phyloP scores from a whole-genome alignment of 768 basidiomycete genomes.

The Macrolepiota albuminosa region DNA sequence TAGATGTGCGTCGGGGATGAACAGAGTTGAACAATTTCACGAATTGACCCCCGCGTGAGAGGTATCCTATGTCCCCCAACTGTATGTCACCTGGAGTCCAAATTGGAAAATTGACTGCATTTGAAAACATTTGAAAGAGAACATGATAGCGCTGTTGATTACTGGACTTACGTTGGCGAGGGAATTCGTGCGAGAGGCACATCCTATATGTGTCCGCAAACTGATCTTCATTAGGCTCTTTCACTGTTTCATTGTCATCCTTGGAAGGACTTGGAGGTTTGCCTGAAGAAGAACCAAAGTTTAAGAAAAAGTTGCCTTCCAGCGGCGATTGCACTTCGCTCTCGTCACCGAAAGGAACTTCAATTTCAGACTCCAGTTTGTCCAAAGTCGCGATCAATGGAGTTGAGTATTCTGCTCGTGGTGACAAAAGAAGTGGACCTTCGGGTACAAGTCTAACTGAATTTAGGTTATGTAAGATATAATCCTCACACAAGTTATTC shows the following conservation, averaged over 20 bases:
- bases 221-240: not conserved
- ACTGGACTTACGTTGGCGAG: slow-evolving; percentile 9
- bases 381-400: slow-evolving; percentile 3
- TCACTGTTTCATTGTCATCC: slow-evolving; percentile 1
- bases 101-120: slow-evolving; percentile 11
- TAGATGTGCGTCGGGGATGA: not conserved
- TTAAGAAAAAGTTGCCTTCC: not conserved
- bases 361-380: not conserved
- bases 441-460: not conserved
- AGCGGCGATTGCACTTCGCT: not conserved
- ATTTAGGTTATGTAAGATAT: not conserved
- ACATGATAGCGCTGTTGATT: not conserved
- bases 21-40: slow-evolving; percentile 7
- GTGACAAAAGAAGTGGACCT: not conserved
- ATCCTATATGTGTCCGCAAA: slow-evolving; percentile 7
- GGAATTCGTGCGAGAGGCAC: slow-evolving; percentile 13
- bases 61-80: slow-evolving; percentile 11
- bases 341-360: not conserved
- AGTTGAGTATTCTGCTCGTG: slow-evolving; percentile 9
- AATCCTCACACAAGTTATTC: not conserved
- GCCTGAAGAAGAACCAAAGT: not conserved
- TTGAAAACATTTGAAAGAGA: not conserved
- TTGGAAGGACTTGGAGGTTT: slow-evolving; percentile 1
- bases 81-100: slow-evolving; percentile 7
- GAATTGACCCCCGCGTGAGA: not conserved